Conservation (phyloP, 805 yeast species). For the Myxozyma monticola region DNA sequence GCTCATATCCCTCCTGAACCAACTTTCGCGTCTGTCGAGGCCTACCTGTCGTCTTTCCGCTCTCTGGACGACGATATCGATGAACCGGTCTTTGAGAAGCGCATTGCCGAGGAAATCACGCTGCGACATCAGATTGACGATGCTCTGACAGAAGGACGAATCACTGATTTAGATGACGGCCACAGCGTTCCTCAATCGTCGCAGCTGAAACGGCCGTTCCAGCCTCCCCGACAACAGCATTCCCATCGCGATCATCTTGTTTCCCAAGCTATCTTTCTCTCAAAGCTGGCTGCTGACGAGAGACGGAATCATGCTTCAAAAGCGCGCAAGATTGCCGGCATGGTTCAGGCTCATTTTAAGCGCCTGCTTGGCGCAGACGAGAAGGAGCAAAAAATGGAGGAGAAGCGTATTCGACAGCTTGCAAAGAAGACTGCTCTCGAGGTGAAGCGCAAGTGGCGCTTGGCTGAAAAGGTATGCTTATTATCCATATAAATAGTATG, state of each 20-base stretch:
- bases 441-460: constrained; percentile 85
- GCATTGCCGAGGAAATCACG: constrained; percentile 53
- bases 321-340: constrained; percentile 69
- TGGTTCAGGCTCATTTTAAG: constrained; percentile 84
- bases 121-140: constrained; percentile 48
- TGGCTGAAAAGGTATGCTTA: constrained; percentile 76
- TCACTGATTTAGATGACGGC: constrained; percentile 39
- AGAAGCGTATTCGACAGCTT: constrained; percentile 62
- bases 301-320: constrained; percentile 64
- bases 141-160: constrained; percentile 44
- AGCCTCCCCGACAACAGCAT: constrained; percentile 45
- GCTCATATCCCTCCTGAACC: constrained; percentile 52
- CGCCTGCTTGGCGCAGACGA: constrained; percentile 87
- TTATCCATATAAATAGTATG: constrained; percentile 31
- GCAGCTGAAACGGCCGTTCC: constrained; percentile 45
- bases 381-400: constrained; percentile 70
- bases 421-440: constrained; percentile 83
- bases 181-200: constrained; percentile 31
- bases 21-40: constrained; percentile 44
- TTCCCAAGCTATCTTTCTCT: constrained; percentile 70
- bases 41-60: constrained; percentile 55
- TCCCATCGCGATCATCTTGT: constrained; percentile 73
- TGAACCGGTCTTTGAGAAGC: constrained; percentile 59
- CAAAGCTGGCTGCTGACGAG: constrained; percentile 67
- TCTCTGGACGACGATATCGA: constrained; percentile 63